Evolutionary conservation across 352 stramenopile genomes (phyloP), one percentile per base, ranked within the genome.

Genomic region (Phytophthora syringae): DNA sequence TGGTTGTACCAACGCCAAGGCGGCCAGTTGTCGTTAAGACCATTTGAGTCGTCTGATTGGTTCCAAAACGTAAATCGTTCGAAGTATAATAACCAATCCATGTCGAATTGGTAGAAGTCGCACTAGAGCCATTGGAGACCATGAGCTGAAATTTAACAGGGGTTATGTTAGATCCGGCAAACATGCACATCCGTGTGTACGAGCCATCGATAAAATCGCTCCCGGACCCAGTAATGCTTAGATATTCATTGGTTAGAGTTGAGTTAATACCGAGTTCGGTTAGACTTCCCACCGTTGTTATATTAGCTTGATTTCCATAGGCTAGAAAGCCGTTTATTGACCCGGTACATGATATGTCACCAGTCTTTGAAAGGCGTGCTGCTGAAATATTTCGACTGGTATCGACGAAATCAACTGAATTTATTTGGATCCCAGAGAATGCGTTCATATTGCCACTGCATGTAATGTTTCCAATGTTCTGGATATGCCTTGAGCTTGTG

Each of bases 261-360:
- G 57, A 58, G 27, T 64, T 45, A 15, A 58, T 57, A 0, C 57
- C 57, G 12, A 58, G 37, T 34, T 64, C 56, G 32, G 43, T 64
- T 25, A 52, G 56, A 3, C 2, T 22, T 39, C 57, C 47, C 52
- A 64, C 57, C n/a, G 47, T 64, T 52, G 57, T 64, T 48, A 64
- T 64, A 39, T 3, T 2, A 30, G 45, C n/a, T 52, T 64, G 34
- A 13, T 64, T 58, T 13, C 47, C 47, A 57, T 52, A 58, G 0
- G 57, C 37, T 30, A 64, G 51, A 58, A 64, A 52, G 1, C 48
- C 27, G 5, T 9, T 32, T 32, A 32, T 32, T 9, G 27, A 5
- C 27, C 27, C 27, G 27, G 27, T 32, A n/a, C n/a, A n/a, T n/a
- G n/a, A n/a, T n/a, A n/a, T n/a, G n/a, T n/a, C n/a, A n/a, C n/a